Base-by-base conservation (phyloP, 2,329 filamentous ascomycete genomes). In the Stagonosporopsis cucurbitacearum region DNA sequence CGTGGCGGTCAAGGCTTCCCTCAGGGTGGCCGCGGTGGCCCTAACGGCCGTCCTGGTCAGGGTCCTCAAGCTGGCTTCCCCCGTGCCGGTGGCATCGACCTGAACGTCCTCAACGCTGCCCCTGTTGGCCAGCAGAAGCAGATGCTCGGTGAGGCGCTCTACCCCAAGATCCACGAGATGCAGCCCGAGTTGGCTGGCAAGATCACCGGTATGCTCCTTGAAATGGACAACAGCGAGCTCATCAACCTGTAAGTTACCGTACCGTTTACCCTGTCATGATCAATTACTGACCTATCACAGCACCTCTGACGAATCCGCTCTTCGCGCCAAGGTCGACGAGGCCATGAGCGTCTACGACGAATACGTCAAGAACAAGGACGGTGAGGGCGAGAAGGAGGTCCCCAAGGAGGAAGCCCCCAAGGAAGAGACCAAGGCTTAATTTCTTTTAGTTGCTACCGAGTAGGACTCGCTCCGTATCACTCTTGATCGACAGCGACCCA, bases 201-300 rank as follows among this genome's bases (percentile, higher is more conserved):
- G 88, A 98, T 99, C 78, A 99, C 95, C 60, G 95, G 95, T 81
- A 99, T 99, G 95, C 89, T 99, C 71, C 81, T 99, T 71, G 95
- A 99, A 86, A 99, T 99, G 95, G 95, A 98, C 72, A 98, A 98
- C 80, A 77, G 84, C 54, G 95, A 99, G 83, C 84, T 99, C 70
- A 85, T 99, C 75, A 91, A 91, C 80, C 86, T 99, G 91, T 96
- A 89, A 91, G 93, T 45, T 91, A 62, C 44, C 37, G 35, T 35
- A 30, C 7, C 40, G 25, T 30, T 20, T 4, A 25, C 26, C n/a
- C 28, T 26, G 25, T 3, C 8, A 41, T 17, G n/a, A 20, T 13
- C 28, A 56, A 73, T 79, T 61, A 77, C 67, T 54, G 28, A 41
- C 20, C 46, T 30, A 2, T 63, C n/a, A 20, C 26, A 96, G 93